Evolutionary conservation across 2,329 filamentous ascomycete species (phyloP).

Genomic region (Colletotrichum trifolii): DNA sequence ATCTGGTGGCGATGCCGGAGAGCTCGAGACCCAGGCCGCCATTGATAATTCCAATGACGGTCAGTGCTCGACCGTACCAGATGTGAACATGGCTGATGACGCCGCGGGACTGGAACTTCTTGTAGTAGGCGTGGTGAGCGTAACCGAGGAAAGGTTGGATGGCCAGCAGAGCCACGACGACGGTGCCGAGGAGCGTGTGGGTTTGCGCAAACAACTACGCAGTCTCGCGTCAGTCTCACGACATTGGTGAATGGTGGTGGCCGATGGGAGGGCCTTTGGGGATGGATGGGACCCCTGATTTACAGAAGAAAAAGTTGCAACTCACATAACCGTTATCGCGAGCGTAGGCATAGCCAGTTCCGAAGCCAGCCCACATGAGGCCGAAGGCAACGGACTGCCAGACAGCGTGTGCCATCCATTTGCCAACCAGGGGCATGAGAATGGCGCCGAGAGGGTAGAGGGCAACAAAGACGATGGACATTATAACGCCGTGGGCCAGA

Average conservation of each 20-base stretch:
- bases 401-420: slow-evolving; percentile 66
- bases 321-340: slow-evolving; percentile 55
- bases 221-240: slow-evolving; percentile 31
- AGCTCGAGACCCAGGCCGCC: slow-evolving; percentile 70
- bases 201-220: slow-evolving; percentile 61
- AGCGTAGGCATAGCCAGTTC: slow-evolving; percentile 63
- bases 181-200: slow-evolving; percentile 68
- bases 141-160: slow-evolving; percentile 69
- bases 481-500: slow-evolving; percentile 67
- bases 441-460: slow-evolving; percentile 71
- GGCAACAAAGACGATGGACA: slow-evolving; percentile 68
- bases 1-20: slow-evolving; percentile 50
- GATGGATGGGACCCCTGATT: not conserved
- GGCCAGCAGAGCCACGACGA: slow-evolving; percentile 63
- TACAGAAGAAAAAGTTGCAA: slow-evolving; percentile 33
- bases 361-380: slow-evolving; percentile 70
- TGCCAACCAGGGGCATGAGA: slow-evolving; percentile 68
- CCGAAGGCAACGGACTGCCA: slow-evolving; percentile 66
- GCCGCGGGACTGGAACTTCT: slow-evolving; percentile 59
- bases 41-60: slow-evolving; percentile 70
- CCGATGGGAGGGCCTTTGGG: not conserved
- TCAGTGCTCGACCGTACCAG: slow-evolving; percentile 70
- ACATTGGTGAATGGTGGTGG: not conserved
- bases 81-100: slow-evolving; percentile 67
- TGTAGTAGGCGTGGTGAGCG: slow-evolving; percentile 66